These are phyloP conservation scores for Boletus semigastroideus DNA, from an alignment of 1,284 basidiomycete species.

Conservation along the genomic window DNA sequence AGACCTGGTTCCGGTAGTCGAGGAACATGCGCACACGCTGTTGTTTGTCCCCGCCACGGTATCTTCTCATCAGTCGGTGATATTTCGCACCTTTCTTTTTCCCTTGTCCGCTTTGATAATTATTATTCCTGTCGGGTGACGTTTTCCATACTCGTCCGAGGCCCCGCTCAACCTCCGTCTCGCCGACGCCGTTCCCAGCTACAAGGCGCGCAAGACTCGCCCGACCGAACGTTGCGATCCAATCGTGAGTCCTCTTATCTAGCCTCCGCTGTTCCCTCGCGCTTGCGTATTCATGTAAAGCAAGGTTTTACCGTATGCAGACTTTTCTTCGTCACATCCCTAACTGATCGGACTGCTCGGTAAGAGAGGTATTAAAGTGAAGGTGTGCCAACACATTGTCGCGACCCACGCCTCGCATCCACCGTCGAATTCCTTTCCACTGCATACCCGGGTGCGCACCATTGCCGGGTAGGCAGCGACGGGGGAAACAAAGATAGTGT, in stretches of 20 bases:
- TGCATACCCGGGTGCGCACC: not conserved
- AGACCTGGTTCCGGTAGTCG: conserved; percentile 21
- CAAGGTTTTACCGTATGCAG: not conserved
- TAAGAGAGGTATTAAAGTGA: too few species aligned
- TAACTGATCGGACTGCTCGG: conserved; percentile 13
- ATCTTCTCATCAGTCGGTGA: too few species aligned
- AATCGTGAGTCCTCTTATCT: not conserved
- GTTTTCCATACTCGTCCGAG: conserved; percentile 18
- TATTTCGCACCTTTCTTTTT: not conserved
- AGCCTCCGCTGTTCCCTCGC: not conserved
- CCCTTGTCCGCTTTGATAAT: not conserved
- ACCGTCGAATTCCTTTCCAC: not conserved
- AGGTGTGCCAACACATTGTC: too few species aligned
- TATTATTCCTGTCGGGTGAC: conserved; percentile 1
- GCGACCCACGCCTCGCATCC: conserved; percentile 1
- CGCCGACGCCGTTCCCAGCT: conserved; percentile 15
- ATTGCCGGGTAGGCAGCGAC: conserved; percentile 8
- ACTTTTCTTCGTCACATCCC: not conserved
- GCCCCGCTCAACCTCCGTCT: conserved; percentile 16
- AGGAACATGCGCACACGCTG: conserved; percentile 9
- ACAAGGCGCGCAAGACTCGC: conserved; percentile 16
- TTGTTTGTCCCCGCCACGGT: not conserved
- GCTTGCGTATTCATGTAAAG: not conserved
- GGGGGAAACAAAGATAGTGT: conserved; percentile 6
- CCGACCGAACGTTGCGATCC: conserved; percentile 23